phyloP scores from a whole-genome alignment of 768 basidiomycete species.

The Hygrophoropsis aurantiaca region DNA sequence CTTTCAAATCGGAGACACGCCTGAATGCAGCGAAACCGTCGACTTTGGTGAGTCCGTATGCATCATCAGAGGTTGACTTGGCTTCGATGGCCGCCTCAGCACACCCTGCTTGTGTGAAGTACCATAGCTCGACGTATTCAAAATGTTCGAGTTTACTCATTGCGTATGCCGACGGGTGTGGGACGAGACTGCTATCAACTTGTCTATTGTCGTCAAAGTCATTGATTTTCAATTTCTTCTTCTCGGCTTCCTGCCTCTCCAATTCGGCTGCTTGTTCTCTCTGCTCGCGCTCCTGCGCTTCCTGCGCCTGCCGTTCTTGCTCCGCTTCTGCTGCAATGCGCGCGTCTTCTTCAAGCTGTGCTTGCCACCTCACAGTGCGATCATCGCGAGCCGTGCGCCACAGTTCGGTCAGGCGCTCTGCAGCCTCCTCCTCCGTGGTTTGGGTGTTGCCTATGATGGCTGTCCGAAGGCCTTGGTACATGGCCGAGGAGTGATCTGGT shows the following conservation, averaged over 20 bases:
- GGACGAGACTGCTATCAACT: too few species aligned
- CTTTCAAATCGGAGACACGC: too few species aligned
- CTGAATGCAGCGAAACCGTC: too few species aligned
- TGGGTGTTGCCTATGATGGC: neutral
- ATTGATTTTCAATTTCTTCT: neutral
- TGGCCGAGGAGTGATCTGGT: neutral
- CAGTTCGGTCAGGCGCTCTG: neutral
- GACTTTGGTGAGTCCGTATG: too few species aligned
- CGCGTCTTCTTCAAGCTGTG: neutral
- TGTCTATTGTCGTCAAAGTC: neutral
- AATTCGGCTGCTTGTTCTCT: neutral
- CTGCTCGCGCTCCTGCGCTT: neutral
- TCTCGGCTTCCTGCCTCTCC: neutral
- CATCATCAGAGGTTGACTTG: too few species aligned
- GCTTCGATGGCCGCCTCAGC: neutral
- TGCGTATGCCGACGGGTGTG: too few species aligned
- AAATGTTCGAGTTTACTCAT: too few species aligned
- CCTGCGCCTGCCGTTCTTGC: neutral
- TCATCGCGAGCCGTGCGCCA: neutral
- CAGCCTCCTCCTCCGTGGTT: neutral
- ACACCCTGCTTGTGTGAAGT: conserved; percentile 9
- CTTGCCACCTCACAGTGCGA: neutral
- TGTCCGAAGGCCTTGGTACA: neutral
- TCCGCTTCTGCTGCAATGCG: neutral
- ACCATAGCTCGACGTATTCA: conserved; percentile 7